Evolutionary conservation across 441 rosid genomes (phyloP).

Genomic region (Eruca vesicaria): DNA sequence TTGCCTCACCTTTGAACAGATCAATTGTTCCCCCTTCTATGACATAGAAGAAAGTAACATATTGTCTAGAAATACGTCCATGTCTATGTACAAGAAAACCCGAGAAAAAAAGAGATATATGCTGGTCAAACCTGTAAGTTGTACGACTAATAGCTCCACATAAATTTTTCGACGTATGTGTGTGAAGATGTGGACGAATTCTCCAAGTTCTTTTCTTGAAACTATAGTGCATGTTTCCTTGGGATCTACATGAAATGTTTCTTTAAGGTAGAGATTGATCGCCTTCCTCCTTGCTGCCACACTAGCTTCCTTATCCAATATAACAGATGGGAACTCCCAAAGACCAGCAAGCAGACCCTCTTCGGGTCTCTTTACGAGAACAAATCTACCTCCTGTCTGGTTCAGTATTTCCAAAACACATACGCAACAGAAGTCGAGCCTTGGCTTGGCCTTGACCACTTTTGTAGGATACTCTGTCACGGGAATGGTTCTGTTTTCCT

Average conservation of each 20-base stretch:
- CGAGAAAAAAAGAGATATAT: neutral
- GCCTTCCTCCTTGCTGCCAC: slow-evolving; percentile 53
- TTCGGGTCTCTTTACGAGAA: slow-evolving; percentile 80
- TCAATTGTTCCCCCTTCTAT: slow-evolving; percentile 41
- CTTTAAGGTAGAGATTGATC: slow-evolving; percentile 53
- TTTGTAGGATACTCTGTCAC: slow-evolving; percentile 82
- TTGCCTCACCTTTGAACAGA: slow-evolving; percentile 39
- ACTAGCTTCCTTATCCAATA: slow-evolving; percentile 51
- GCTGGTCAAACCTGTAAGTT: slow-evolving; percentile 54
- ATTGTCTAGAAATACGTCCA: neutral
- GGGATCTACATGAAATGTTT: slow-evolving; percentile 54
- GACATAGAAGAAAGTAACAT: slow-evolving; percentile 8
- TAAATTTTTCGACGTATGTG: slow-evolving; percentile 81
- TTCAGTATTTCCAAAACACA: slow-evolving; percentile 78
- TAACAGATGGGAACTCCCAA: slow-evolving; percentile 89
- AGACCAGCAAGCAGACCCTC: slow-evolving; percentile 93
- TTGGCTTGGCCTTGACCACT: slow-evolving; percentile 65
- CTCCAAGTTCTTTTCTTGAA: slow-evolving; percentile 71
- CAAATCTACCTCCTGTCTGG: slow-evolving; percentile 51
- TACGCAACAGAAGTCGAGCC: slow-evolving; percentile 64
- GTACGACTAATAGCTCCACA: slow-evolving; percentile 68
- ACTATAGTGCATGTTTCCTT: slow-evolving; percentile 43
- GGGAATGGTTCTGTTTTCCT: slow-evolving; percentile 40
- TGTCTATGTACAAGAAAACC: neutral
- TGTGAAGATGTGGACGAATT: slow-evolving; percentile 75